Conservation (phyloP, 164 flowering plant species). For the Liriodendron chinense region DNA sequence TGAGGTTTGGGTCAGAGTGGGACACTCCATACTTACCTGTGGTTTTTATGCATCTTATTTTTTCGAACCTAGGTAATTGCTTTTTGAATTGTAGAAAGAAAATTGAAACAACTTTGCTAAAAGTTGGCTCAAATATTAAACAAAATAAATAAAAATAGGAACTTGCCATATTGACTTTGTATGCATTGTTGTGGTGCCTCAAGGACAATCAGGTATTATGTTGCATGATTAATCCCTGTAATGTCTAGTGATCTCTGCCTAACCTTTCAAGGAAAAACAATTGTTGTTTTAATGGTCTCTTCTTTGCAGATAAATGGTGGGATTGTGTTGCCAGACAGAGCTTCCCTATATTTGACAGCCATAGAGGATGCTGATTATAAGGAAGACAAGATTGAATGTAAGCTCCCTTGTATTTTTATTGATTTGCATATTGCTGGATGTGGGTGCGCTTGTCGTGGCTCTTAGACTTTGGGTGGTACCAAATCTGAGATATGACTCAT, state of each 20-base stretch:
- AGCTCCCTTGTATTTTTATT: constrained; percentile 16
- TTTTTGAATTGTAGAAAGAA: no score
- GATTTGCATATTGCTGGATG: not conserved
- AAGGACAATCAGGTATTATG: not conserved
- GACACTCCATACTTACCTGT: no score
- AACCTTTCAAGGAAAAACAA: not conserved
- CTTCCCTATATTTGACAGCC: constrained; percentile 86
- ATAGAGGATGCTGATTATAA: constrained; percentile 98
- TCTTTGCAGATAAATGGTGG: constrained; percentile 61
- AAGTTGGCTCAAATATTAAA: no score
- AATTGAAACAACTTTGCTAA: no score
- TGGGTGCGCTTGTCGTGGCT: no score
- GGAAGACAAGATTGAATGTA: constrained; percentile 97
- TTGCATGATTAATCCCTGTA: not conserved
- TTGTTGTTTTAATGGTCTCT: not conserved
- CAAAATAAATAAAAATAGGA: no score
- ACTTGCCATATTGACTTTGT: no score
- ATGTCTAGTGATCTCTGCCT: not conserved
- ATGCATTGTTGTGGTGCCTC: not conserved
- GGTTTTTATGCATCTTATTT: no score
- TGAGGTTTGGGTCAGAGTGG: no score
- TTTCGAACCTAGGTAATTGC: no score
- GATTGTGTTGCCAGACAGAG: constrained; percentile 81
- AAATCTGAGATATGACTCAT: no score
- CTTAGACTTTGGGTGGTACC: no score